A percentile compares a stretch with the other conserved stretches of the same genome.
These are phyloP conservation scores for Aspergillus japonicus DNA, from an alignment of 2,329 filamentous ascomycete species.

Conservation along the genomic window DNA sequence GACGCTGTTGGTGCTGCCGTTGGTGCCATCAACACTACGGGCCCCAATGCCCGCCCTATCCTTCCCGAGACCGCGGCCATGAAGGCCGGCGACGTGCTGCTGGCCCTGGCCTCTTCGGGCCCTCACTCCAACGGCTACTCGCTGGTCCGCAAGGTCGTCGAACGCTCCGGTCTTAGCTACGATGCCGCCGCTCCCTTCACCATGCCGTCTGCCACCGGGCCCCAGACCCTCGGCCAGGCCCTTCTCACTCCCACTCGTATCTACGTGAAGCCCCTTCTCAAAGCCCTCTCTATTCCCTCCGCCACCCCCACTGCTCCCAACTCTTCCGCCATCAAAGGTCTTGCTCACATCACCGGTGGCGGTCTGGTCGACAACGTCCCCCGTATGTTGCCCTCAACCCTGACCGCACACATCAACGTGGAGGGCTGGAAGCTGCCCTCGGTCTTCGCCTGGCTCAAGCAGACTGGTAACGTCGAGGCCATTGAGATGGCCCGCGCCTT, in stretches of 20 bases:
- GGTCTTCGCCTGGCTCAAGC: conserved; percentile 86
- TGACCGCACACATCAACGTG: conserved; percentile 80
- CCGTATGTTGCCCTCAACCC: conserved; percentile 76
- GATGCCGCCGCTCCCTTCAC: conserved; percentile 76
- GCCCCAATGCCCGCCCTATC: conserved; percentile 58
- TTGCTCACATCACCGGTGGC: conserved; percentile 95
- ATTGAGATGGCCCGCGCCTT: conserved; percentile 88
- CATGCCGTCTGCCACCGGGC: conserved; percentile 62
- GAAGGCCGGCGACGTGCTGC: conserved; percentile 76
- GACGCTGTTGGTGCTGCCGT: conserved; percentile 89
- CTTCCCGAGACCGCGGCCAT: conserved; percentile 76
- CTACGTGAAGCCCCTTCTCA: conserved; percentile 81
- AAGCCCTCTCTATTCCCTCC: conserved; percentile 57
- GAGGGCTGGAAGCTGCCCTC: conserved; percentile 70
- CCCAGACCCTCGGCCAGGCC: conserved; percentile 62
- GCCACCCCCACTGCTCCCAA: conserved; percentile 18
- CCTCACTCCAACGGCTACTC: conserved; percentile 98
- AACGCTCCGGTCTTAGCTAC: conserved; percentile 69
- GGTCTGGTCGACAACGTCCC: conserved; percentile 92
- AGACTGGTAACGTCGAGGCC: conserved; percentile 65
- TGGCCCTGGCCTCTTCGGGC: conserved; percentile 81
- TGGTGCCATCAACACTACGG: conserved; percentile 65
- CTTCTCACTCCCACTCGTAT: conserved; percentile 89
- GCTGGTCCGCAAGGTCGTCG: conserved; percentile 86
- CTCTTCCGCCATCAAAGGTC: conserved; percentile 71